Percentiles rank a stretch among this genome's conserved stretches.
Conservation (phyloP, 176 grass and related monocot species). For the Phoenix roebelenii region DNA sequence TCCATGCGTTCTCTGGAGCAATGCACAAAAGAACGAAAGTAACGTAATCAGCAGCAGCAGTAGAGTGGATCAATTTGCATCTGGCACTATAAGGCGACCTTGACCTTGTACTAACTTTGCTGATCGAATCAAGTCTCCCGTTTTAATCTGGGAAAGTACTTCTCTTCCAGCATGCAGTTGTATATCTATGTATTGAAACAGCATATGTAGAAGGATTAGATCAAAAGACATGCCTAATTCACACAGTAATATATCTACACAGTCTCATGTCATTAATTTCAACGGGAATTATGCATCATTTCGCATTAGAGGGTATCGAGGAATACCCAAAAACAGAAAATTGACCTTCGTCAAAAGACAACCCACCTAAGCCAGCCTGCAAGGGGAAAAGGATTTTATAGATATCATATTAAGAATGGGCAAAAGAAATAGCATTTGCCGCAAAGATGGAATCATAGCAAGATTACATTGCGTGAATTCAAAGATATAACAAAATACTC, state of each 20-base stretch:
- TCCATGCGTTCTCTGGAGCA: too few relatives aligned
- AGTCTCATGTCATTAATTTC: too few relatives aligned
- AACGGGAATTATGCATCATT: too few relatives aligned
- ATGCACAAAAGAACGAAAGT: conserved; percentile 4
- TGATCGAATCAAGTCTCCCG: conserved; percentile 72
- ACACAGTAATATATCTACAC: too few relatives aligned
- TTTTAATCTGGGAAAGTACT: conserved; percentile 75
- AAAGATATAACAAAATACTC: too few relatives aligned
- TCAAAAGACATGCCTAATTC: too few relatives aligned
- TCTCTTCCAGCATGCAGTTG: conserved; percentile 60
- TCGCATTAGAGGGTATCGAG: not conserved
- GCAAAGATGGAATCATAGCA: too few relatives aligned
- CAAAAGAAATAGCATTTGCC: not conserved
- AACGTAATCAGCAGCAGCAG: not conserved
- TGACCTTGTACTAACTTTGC: conserved; percentile 70
- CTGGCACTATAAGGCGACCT: conserved; percentile 65
- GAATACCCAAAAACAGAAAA: conserved; percentile 94
- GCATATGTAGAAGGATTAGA: too few relatives aligned
- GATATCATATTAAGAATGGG: not conserved
- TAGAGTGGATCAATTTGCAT: conserved; percentile 46
- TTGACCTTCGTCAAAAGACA: conserved; percentile 97
- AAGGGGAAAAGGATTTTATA: conserved; percentile 3
- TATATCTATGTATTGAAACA: conserved; percentile 47
- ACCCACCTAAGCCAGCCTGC: conserved; percentile 85
- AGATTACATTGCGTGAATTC: too few relatives aligned